Base-by-base conservation (phyloP, 2,329 filamentous ascomycete genomes). In the Colletotrichum sp. region DNA sequence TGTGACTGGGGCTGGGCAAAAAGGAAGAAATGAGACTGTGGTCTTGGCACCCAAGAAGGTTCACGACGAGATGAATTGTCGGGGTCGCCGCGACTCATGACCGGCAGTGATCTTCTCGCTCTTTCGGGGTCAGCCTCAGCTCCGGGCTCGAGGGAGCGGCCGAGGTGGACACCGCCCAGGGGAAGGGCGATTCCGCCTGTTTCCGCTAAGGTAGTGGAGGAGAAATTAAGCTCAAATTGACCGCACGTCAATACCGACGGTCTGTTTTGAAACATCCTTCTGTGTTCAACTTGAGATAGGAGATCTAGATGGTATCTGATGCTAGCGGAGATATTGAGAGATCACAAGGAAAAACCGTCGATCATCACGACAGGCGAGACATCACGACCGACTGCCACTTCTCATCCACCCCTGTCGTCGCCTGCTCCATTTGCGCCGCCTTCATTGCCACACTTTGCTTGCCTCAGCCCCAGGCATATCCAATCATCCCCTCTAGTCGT, bases 401-500 rank as follows among this genome's bases (percentile, higher is more conserved):
- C 10, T 44, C n/a, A 0, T 15, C 36, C 8, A 52, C 16, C 64
- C 39, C 18, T 26, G 63, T 28, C 34, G 26, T 21, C 15, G 6
- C n/a, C 30, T 24, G 1, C 39, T 49, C 30, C 28, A 52, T 59
- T 59, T 10, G 24, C 66, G 34, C 34, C 55, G 39, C 52, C 24
- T 7, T 44, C 30, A 30, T 15, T 16, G 52, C 34, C 52, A 30
- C 32, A 30, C 12, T 34, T 39, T n/a, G 10, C n/a, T 6, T 8
- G 66, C 18, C 68, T 63, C 36, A 71, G 28, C 49, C 28, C n/a
- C 39, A 34, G 12, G 55, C 60, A 34, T 2, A 2, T 4, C 8
- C 24, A 44, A 28, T 21, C 28, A 26, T 8, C 1, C 26, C 2
- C 39, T 32, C 77, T 80, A 87, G 59, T 84, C 81, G 71, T 89